Evolutionary conservation across 2,329 filamentous ascomycete genomes (phyloP), one percentile per base, ranked within the genome.

Genomic region (Colletotrichum lini): DNA sequence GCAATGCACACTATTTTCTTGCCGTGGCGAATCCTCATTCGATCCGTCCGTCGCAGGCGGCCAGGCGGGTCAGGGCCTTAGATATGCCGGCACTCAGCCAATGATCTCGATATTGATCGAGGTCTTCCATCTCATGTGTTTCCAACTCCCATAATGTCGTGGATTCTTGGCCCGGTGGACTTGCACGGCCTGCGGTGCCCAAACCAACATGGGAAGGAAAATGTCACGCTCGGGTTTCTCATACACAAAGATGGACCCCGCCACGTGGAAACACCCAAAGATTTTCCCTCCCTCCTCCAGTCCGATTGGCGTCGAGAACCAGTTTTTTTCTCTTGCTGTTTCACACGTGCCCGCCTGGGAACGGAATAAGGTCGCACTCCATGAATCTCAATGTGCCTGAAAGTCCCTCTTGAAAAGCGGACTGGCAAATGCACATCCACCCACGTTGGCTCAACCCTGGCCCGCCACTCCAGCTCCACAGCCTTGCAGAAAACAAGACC

Each of bases 11-110:
- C 69, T 69, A 44, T 56, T 38, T 38, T 49, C 42, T 62, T n/a
- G 35, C 69, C 65, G 59, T 72, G 69, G 53, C 65, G 69, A 40
- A 47, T 35, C 35, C 69, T 69, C 15, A 69, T 72, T 72, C 65
- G 69, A 72, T 47, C 16, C 35, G 16, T 40, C 49, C 16, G 38
- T 21, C 42, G 57, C 56, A 50, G 42, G 56, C 63, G 52, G 26
- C 62, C 10, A 47, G 16, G 57, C 52, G 8, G 49, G 50, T 42
- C 44, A 53, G 64, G 44, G 50, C 52, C 38, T 69, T 47, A 23
- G 54, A 12, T 30, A 53, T 64, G 64, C 65, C 59, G 40, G 45
- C 40, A 69, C 40, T n/a, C 38, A 2, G 35, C 53, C 49, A 54
- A 56, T 58, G 45, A 15, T 44, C 47, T 54, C 7, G 23, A 44